Evolutionary conservation across 2,329 filamentous ascomycete species (phyloP), one percentile per base, ranked within the genome.

Genomic region (Cladophialophora immunda): DNA sequence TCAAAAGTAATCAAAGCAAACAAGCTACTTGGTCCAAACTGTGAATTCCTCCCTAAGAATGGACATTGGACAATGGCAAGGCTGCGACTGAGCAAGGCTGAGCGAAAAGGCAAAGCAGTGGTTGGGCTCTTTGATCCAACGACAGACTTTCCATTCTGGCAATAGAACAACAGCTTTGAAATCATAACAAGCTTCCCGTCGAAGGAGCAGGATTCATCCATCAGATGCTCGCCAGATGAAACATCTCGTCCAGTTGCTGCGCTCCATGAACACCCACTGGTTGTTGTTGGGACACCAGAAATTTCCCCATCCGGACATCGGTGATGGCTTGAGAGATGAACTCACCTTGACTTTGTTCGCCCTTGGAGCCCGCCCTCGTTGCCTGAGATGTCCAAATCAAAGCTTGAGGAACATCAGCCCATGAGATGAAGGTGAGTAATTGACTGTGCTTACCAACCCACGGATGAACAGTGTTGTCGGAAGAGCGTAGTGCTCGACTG

Each of bases 221-320:
- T 17, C 17, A 41, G 38, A 7, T 41, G 15, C n/a, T 41, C 38
- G 2, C 5, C 17, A n/a, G 38, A 19, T 41, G 38, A 41, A 41
- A 4, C 15, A 41, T 11, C 7, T 34, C 11, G 38, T 19, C 15
- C n/a, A 3, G 4, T 41, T 19, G 15, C n/a, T 17, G 38, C 38
- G 17, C 15, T 5, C 17, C 38, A 41, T 5, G 38, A 17, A 4
- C 1, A n/a, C n/a, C 38, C 38, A 19, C 38, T 5, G 38, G 5
- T 41, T 41, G 34, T 41, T 19, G 38, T 41, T 41, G 38, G 45
- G 19, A 13, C 11, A 5, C n/a, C n/a, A 50, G 15, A 50, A 50
- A 50, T 50, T 50, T 50, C 45, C 45, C 25, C 19, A 50, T 50
- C 19, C 8, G 45, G 45, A 15, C 45, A 25, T 50, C 25, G 45